Evolutionary conservation across 2,329 filamentous ascomycete genomes (phyloP), one percentile per base, ranked within the genome.

Genomic region (Ascochyta viciae-villosae): DNA sequence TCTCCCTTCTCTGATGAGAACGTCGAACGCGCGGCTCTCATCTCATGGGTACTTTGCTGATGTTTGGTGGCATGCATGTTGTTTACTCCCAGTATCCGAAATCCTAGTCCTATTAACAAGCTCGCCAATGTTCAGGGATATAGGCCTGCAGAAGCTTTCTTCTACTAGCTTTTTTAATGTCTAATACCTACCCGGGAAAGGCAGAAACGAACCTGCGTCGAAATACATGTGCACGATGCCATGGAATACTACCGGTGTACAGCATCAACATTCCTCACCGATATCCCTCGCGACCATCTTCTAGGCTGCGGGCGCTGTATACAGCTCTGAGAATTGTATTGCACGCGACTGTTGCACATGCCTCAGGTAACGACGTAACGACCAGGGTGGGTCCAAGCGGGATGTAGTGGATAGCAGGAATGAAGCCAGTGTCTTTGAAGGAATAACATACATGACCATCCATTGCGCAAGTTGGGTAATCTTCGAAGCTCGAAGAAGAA

Each of bases 311-410:
- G 35, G 15, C 27, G 15, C 26, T 27, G 23, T 37, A 29, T 27
- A 37, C 16, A 31, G 12, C 19, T 15, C 6, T 44, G n/a, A 10
- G 6, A 19, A 12, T 29, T 22, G 6, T 12, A 13, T 24, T 16
- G 35, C 42, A 52, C 50, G 50, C 41, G 27, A 46, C 19, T 34
- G 37, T 35, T 27, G 50, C 35, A 46, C 42, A 46, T 46, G 42
- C 13, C 31, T 26, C 34, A 24, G 19, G 24, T 19, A 19, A 19
- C 19, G 19, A 19, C 19, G 19, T 37, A 37, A 27, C n/a, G 35
- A 22, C 10, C 16, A 39, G 33, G 23, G 29, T 10, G 47, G 19
- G 3, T 15, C 19, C 22, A 31, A 37, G 13, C 15, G 23, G 27
- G 43, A 48, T 33, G 19, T n/a, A 13, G 24, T 35, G 23, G 19